Evolutionary conservation across 768 basidiomycete genomes (phyloP), one percentile per base, ranked within the genome.

Genomic region (Kwoniella heveanensis): DNA sequence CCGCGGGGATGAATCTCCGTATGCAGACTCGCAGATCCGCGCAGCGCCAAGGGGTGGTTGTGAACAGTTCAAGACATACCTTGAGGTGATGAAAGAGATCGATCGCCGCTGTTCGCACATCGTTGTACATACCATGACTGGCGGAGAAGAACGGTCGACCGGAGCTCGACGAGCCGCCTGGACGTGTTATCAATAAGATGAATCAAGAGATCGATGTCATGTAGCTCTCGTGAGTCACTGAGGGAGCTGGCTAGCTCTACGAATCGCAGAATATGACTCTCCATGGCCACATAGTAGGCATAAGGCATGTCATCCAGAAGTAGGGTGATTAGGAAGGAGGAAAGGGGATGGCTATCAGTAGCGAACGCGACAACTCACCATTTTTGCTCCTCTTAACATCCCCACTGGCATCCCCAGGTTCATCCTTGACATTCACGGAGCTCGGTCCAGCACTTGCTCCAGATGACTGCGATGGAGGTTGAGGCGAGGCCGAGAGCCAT

Each of bases 41-140:
- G n/a, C n/a, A n/a, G n/a, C n/a, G 13, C 26, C 4, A 4, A 27
- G 24, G 19, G 12, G 22, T n/a, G n/a, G n/a, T n/a, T n/a, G n/a
- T n/a, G 47, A 4, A 44, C 17, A 44, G 39, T 9, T 9, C 39
- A 7, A 44, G 39, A 55, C 53, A n/a, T 30, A 65, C 64, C 54
- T 65, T 65, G 29, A 65, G 54, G 19, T 50, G 64, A 39, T 60
- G 46, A 10, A 53, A 58, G 19, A 65, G 26, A 17, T 60, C 64
- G 22, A 60, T 15, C 9, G 64, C 57, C n/a, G 58, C 64, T 10
- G 64, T 65, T 27, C 59, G 59, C 10, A 58, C 56, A 47, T 65
- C 59, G 19, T 60, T 55, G 58, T 58, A 59, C 63, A 64, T 58
- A 12, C 63, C 57, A 54, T 64, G 57, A 64, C 56, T 59, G 17